A percentile compares a stretch with the other conserved stretches of the same genome.
These are phyloP conservation scores for Aristolochia californica DNA, from an alignment of 164 flowering plant genomes.

Conservation along the genomic window DNA sequence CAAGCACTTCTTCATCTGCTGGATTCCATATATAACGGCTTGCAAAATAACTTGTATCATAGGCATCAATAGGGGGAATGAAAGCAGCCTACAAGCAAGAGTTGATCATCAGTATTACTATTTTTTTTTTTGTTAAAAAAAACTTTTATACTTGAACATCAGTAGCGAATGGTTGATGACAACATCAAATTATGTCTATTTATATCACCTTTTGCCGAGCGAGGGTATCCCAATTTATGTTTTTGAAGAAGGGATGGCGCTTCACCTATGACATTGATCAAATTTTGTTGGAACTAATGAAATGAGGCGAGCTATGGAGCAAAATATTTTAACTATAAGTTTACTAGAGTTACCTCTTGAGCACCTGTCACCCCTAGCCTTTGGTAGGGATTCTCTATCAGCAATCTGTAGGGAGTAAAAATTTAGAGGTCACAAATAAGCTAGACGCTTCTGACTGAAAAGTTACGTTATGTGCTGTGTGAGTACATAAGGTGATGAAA, in stretches of 20 bases:
- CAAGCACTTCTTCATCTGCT: constrained; percentile 47
- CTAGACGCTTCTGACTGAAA: too few species aligned
- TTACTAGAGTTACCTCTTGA: constrained; percentile 48
- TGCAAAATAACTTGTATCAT: constrained; percentile 91
- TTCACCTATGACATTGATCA: constrained; percentile 54
- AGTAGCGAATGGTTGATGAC: neutral
- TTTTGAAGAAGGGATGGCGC: constrained; percentile 62
- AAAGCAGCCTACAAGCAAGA: constrained; percentile 66
- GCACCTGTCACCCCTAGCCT: constrained; percentile 96
- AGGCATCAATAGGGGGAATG: constrained; percentile 71
- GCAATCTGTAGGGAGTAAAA: constrained; percentile 37
- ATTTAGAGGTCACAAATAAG: too few species aligned
- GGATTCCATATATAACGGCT: constrained; percentile 91
- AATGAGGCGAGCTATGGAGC: too few species aligned
- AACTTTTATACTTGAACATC: too few species aligned
- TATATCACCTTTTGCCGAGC: constrained; percentile 81
- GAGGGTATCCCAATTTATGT: constrained; percentile 93
- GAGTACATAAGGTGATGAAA: too few species aligned
- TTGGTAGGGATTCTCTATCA: constrained; percentile 79
- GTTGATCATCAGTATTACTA: neutral
- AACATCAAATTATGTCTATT: neutral
- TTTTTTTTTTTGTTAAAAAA: neutral
- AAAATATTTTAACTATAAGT: constrained; percentile 1
- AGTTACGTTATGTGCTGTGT: too few species aligned
- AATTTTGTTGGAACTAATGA: too few species aligned